These are phyloP conservation scores for Endocladia muricata DNA, from an alignment of 31 red algal species.

Conservation along the genomic window DNA sequence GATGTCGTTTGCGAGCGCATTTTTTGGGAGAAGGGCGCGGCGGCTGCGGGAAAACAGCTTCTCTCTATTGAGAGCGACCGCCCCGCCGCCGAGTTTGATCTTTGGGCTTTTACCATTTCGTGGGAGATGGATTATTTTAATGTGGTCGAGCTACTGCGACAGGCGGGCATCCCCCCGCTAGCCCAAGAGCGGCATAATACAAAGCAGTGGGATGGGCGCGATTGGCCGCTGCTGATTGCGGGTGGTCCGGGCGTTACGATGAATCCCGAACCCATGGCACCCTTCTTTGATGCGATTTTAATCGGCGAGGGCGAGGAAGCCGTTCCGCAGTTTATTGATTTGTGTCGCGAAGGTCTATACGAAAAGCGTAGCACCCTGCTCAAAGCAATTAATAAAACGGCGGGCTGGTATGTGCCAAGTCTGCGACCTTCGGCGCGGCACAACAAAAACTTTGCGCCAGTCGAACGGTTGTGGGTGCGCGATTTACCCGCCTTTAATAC, in stretches of 20 bases:
- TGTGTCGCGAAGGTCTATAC: conserved; percentile 44
- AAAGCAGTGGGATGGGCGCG: conserved; percentile 1
- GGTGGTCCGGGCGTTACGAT: conserved; percentile 67
- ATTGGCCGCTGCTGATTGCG: conserved; percentile 66
- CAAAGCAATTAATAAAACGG: conserved; percentile 40
- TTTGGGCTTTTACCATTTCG: conserved; percentile 59
- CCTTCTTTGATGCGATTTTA: conserved; percentile 71
- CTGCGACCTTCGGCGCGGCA: too few relatives aligned
- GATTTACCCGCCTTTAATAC: conserved; percentile 53
- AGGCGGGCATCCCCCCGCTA: conserved; percentile 55
- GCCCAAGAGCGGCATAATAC: conserved; percentile 61
- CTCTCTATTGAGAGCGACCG: conserved; percentile 80
- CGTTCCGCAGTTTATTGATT: conserved; percentile 43
- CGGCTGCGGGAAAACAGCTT: conserved; percentile 40
- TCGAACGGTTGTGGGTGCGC: conserved; percentile 56
- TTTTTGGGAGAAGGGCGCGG: conserved; percentile 59
- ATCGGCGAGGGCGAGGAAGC: conserved; percentile 84
- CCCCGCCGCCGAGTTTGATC: conserved; percentile 57
- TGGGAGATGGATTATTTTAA: conserved; percentile 80
- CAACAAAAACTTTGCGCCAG: too few relatives aligned
- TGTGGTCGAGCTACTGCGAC: conserved; percentile 65
- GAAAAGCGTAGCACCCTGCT: too few relatives aligned
- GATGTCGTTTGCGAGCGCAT: conserved; percentile 66
- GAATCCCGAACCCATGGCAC: conserved; percentile 82
- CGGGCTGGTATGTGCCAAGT: conserved; percentile 80